Conservation (phyloP, 345 rosid species). For the Kandelia obovata region DNA sequence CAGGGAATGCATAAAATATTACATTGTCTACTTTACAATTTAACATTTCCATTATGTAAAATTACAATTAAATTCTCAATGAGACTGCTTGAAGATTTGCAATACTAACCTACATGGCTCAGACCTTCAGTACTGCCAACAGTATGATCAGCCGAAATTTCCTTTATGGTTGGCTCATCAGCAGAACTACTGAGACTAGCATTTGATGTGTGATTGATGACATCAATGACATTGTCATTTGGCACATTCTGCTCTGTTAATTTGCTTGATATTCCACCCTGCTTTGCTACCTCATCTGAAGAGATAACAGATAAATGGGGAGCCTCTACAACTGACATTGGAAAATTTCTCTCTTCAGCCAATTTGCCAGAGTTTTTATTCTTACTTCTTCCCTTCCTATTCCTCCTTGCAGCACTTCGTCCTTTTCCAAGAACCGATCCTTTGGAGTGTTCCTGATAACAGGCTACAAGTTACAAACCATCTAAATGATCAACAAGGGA, state of each 20-base stretch:
- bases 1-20: constrained; percentile 26
- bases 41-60: constrained; percentile 24
- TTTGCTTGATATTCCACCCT: constrained; percentile 24
- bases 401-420: constrained; percentile 48
- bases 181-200: constrained; percentile 27
- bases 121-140: constrained; percentile 28
- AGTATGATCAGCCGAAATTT: constrained; percentile 24
- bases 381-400: constrained; percentile 59
- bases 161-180: constrained; percentile 36
- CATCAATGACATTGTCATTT: constrained; percentile 20
- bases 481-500: constrained; percentile 25
- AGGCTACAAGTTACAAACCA: constrained; percentile 44
- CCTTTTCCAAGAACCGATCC: constrained; percentile 46
- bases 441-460: constrained; percentile 64
- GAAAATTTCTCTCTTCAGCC: constrained; percentile 31
- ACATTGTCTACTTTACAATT: constrained; percentile 28
- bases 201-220: constrained; percentile 18
- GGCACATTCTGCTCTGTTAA: constrained; percentile 21
- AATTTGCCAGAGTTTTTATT: constrained; percentile 38
- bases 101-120: constrained; percentile 17
- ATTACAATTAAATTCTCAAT: constrained; percentile 22
- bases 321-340: constrained; percentile 33
- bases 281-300: constrained; percentile 33
- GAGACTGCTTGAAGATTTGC: constrained; percentile 17
- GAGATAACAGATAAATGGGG: constrained; percentile 21